Conservation (phyloP, 768 basidiomycete species). For the Mycena albidolilacea region DNA sequence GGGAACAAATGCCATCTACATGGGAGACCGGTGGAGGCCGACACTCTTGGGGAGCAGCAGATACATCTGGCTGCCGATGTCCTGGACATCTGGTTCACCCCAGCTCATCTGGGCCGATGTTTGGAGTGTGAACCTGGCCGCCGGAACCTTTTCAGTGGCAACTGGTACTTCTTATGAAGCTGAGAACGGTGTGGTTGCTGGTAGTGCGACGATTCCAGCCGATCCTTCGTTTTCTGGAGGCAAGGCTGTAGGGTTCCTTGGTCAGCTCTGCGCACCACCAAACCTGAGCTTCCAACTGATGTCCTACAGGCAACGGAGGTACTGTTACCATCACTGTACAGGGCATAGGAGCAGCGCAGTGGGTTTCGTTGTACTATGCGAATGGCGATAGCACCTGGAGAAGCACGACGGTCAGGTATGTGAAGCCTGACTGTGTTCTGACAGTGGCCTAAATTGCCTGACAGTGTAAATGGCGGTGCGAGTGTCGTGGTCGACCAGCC, state of each 20-base stretch:
- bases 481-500: constrained; percentile 69
- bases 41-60: constrained; percentile 67
- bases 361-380: constrained; percentile 74
- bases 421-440: constrained; percentile 3
- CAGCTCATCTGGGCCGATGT: constrained; percentile 70
- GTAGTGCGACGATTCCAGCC: constrained; percentile 60
- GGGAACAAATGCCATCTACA: constrained; percentile 66
- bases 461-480: constrained; percentile 72
- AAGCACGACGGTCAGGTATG: constrained; percentile 71
- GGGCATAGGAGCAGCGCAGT: constrained; percentile 67
- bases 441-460: not conserved
- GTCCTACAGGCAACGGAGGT: constrained; percentile 65
- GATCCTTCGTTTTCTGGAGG: constrained; percentile 68
- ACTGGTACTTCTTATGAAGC: constrained; percentile 71
- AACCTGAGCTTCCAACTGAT: not conserved
- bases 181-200: constrained; percentile 64
- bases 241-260: constrained; percentile 68
- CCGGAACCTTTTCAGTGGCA: constrained; percentile 66
- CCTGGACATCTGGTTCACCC: constrained; percentile 68
- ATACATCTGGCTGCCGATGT: constrained; percentile 75
- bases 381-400: constrained; percentile 74
- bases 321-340: constrained; percentile 70
- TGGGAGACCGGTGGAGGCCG: constrained; percentile 77
- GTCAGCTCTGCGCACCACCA: constrained; percentile 46
- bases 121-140: constrained; percentile 66